phyloP scores from a whole-genome alignment of 2,329 filamentous ascomycete genomes.

The Sporothrix euskadiensis region DNA sequence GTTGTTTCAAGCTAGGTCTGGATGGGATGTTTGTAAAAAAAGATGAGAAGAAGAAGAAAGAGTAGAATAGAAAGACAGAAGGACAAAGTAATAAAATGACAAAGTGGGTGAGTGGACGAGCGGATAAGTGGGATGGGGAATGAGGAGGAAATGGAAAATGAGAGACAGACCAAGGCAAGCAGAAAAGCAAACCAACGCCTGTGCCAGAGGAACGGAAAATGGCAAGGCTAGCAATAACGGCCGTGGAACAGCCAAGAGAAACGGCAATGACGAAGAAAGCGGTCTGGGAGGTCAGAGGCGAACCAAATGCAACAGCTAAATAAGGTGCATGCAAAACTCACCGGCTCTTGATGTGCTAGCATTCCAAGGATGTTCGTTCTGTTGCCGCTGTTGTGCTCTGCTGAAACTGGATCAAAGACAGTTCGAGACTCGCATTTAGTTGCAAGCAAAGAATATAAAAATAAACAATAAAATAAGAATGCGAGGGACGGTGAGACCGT shows the following conservation, averaged over 20 bases:
- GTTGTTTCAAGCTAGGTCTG: background rate
- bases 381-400: background rate
- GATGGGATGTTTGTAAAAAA: background rate
- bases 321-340: background rate
- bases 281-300: slow-evolving; percentile 9
- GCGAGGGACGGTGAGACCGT: background rate
- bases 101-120: background rate
- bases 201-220: background rate
- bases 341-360: slow-evolving; percentile 8
- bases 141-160: background rate
- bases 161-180: background rate
- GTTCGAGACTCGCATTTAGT: background rate
- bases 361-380: background rate
- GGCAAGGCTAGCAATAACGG: background rate
- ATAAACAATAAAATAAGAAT: too few relatives aligned
- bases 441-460: background rate
- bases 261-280: background rate
- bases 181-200: background rate
- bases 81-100: background rate
- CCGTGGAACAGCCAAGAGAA: background rate
- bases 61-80: background rate
- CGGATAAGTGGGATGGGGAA: background rate
- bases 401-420: background rate
- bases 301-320: slow-evolving; percentile 8
- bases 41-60: background rate